Percentiles rank a stretch among this genome's conserved stretches.
Evolutionary conservation across 2,329 filamentous ascomycete genomes (phyloP).

Genomic region (Colletotrichum sp.): DNA sequence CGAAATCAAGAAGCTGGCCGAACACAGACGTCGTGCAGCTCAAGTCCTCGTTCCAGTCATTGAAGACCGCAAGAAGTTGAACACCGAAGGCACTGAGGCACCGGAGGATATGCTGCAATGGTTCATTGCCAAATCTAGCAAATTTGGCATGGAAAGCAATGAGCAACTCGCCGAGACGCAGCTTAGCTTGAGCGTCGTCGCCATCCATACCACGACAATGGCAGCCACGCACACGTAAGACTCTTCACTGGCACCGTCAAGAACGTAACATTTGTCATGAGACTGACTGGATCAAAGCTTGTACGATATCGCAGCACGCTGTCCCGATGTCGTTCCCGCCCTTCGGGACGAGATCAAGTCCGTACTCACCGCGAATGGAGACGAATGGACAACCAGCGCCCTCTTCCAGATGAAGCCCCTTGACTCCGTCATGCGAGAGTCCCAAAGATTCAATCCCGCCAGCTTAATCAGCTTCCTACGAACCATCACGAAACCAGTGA

Average conservation of each 20-base stretch:
- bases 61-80: not conserved
- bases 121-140: not conserved
- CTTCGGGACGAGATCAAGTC: not conserved
- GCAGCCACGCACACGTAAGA: not conserved
- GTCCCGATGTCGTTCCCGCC: not conserved
- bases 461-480: slow-evolving; percentile 46
- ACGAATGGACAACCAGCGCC: slow-evolving; percentile 46
- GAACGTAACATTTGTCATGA: not conserved
- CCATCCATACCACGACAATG: slow-evolving; percentile 53
- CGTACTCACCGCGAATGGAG: slow-evolving; percentile 6
- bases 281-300: not conserved
- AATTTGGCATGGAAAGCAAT: not conserved
- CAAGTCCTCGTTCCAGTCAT: not conserved
- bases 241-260: no score
- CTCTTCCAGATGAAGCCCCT: slow-evolving; percentile 53
- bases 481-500: slow-evolving; percentile 53
- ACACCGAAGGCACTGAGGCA: not conserved
- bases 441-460: slow-evolving; percentile 34
- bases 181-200: slow-evolving; percentile 48
- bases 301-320: not conserved
- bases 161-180: slow-evolving; percentile 38
- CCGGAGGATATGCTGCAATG: not conserved
- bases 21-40: not conserved
- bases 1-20: not conserved
- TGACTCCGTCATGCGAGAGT: slow-evolving; percentile 43